phyloP scores from a whole-genome alignment of 2,329 filamentous ascomycete species.

The Sporothrix mexicana region DNA sequence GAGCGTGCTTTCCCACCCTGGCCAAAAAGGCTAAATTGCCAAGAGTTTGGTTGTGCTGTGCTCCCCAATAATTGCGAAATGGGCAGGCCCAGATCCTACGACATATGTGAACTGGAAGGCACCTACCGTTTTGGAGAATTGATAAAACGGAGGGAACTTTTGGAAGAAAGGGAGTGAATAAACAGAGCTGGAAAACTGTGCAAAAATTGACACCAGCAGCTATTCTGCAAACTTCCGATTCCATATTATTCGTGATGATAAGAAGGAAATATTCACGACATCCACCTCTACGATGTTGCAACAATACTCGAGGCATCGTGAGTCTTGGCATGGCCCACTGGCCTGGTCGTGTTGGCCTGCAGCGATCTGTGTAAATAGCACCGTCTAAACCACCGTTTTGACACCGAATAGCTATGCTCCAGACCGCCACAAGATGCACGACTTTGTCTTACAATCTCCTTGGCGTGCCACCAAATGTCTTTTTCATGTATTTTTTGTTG shows the following conservation, averaged over 20 bases:
- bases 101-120: neutral
- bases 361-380: neutral
- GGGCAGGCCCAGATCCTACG: neutral
- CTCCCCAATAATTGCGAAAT: neutral
- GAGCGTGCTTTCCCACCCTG: slow-evolving; percentile 5
- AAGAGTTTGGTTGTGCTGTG: neutral
- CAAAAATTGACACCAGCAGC: no score
- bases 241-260: no score
- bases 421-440: neutral
- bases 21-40: slow-evolving; percentile 5
- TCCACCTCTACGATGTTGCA: neutral
- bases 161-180: neutral
- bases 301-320: neutral
- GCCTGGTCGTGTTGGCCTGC: neutral
- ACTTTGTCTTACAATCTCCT: slow-evolving; percentile 3
- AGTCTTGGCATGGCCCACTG: neutral
- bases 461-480: slow-evolving; percentile 15
- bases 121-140: neutral
- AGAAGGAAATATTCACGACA: neutral
- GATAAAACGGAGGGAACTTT: neutral
- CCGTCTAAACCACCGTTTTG: slow-evolving; percentile 10
- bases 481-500: neutral
- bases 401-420: neutral
- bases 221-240: no score
- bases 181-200: neutral